Conservation (phyloP, 257 asterid genomes). For the Gardenia jasminoides region DNA sequence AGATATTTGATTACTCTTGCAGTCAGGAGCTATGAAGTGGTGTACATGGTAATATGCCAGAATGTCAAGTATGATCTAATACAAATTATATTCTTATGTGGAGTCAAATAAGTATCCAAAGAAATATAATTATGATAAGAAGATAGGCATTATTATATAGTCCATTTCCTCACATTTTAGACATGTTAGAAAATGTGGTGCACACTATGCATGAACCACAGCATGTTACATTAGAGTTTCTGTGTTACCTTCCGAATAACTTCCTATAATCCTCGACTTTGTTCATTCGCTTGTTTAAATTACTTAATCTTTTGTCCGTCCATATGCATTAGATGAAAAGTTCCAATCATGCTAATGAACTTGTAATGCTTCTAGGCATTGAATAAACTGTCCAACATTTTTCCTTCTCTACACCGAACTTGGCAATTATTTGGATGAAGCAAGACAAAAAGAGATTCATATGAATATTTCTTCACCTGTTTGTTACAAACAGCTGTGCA, state of each 20-base stretch:
- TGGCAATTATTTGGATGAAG: not conserved
- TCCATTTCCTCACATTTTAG: not conserved
- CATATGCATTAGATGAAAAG: not conserved
- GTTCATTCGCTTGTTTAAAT: not conserved
- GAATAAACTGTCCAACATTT: not conserved
- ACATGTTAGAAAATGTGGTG: not conserved
- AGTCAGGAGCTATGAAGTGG: not conserved
- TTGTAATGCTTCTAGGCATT: not conserved
- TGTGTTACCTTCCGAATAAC: not conserved
- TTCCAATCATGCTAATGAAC: too few species aligned
- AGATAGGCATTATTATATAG: not conserved
- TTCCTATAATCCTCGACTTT: not conserved
- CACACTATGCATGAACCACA: not conserved
- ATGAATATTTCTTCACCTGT: not conserved
- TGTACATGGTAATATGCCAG: not conserved
- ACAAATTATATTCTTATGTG: too few species aligned
- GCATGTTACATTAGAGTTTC: not conserved
- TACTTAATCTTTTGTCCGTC: not conserved
- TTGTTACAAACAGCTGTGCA: not conserved
- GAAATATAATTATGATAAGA: too few species aligned
- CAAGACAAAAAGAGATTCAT: not conserved
- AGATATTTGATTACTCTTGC: not conserved
- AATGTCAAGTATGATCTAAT: not conserved
- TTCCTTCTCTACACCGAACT: not conserved
- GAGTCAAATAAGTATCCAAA: too few species aligned